Evolutionary conservation across 2,329 filamentous ascomycete species (phyloP).

Genomic region (Pestalotiopsis fici): DNA sequence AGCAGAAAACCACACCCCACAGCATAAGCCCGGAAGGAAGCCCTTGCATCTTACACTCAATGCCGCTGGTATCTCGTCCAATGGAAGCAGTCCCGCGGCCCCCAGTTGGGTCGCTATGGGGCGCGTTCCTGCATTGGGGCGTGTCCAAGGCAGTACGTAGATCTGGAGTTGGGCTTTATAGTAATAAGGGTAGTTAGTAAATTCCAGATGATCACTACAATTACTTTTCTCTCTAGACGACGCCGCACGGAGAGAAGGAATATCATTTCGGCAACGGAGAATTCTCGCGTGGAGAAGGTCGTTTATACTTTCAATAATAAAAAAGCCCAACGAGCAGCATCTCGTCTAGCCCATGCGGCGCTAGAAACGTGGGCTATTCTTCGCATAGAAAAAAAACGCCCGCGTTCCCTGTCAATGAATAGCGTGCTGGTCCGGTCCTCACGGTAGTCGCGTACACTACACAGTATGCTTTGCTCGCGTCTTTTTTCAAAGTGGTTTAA

Average conservation of each 20-base stretch:
- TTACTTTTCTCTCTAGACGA: too few species aligned
- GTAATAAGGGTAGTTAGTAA: neutral
- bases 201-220: neutral
- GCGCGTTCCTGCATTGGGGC: neutral
- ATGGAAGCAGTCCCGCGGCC: neutral
- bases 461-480: neutral
- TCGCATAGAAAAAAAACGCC: neutral
- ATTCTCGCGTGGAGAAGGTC: neutral
- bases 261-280: neutral
- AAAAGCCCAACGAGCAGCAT: too few species aligned
- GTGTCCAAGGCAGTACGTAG: too few species aligned
- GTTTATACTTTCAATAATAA: neutral
- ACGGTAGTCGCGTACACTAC: neutral
- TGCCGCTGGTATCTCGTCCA: neutral
- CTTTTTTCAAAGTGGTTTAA: neutral
- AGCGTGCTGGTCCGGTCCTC: neutral
- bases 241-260: neutral
- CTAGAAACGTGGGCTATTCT: neutral
- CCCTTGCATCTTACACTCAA: neutral
- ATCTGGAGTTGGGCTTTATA: too few species aligned
- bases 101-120: neutral
- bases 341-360: neutral
- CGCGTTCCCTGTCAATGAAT: neutral
- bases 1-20: neutral
- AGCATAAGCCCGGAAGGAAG: neutral